These are phyloP conservation scores for Avena eriantha DNA, from an alignment of 176 grass and related monocot species.

Conservation along the genomic window DNA sequence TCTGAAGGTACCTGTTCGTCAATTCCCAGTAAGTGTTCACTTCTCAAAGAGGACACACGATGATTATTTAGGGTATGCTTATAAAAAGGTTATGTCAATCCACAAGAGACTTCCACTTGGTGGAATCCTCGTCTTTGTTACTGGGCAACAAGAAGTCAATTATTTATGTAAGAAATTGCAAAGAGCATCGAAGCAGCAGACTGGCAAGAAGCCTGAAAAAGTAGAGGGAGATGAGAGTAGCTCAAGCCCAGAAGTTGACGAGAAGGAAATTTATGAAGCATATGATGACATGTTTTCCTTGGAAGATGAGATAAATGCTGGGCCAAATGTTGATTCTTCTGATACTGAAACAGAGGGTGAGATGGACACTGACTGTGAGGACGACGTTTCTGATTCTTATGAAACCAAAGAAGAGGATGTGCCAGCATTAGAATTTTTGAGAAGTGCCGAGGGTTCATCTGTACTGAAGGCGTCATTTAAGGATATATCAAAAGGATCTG, in stretches of 20 bases:
- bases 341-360: slow-evolving; percentile 68
- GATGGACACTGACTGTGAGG: slow-evolving; percentile 62
- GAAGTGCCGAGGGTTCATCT: slow-evolving; percentile 57
- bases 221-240: slow-evolving; percentile 10
- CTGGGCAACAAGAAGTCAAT: slow-evolving; percentile 92
- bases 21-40: slow-evolving; percentile 87
- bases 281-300: slow-evolving; percentile 77
- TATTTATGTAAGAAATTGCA: slow-evolving; percentile 80
- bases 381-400: slow-evolving; percentile 53
- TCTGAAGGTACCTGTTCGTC: slow-evolving; percentile 77
- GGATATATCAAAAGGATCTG: slow-evolving; percentile 57
- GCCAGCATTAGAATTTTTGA: slow-evolving; percentile 69
- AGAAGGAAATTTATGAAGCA: slow-evolving; percentile 90
- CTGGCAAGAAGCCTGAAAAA: slow-evolving; percentile 48
- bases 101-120: slow-evolving; percentile 89
- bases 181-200: slow-evolving; percentile 54
- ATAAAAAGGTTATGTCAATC: slow-evolving; percentile 89
- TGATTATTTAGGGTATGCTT: slow-evolving; percentile 88
- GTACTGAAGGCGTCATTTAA: slow-evolving; percentile 79
- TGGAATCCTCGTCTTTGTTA: slow-evolving; percentile 97
- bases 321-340: slow-evolving; percentile 60
- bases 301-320: slow-evolving; percentile 59
- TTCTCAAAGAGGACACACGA: slow-evolving; percentile 83
- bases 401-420: slow-evolving; percentile 47
- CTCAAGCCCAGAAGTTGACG: slow-evolving; percentile 55